Conservation (phyloP, 2,329 filamentous ascomycete species). For the Colletotrichum sp. region DNA sequence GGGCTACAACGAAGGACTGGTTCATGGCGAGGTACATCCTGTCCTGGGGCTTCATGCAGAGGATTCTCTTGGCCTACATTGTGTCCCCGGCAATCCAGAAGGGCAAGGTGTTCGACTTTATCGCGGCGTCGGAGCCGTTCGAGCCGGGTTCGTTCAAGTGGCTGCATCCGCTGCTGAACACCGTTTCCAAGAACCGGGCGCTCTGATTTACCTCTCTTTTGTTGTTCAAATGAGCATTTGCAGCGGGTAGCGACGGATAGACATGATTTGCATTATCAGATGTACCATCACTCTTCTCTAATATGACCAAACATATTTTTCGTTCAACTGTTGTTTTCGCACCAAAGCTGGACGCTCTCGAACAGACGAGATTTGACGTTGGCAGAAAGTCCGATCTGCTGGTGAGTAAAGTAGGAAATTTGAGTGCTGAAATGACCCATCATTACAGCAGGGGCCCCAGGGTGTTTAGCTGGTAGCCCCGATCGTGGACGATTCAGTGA, state of each 20-base stretch:
- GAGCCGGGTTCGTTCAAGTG: slow-evolving; percentile 13
- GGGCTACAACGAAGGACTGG: slow-evolving; percentile 28
- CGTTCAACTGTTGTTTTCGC: neutral
- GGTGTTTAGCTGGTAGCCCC: neutral
- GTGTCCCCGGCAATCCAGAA: slow-evolving; percentile 15
- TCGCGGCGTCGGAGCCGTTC: slow-evolving; percentile 21
- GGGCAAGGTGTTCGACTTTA: slow-evolving; percentile 24
- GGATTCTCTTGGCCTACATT: slow-evolving; percentile 1
- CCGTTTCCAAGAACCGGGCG: neutral
- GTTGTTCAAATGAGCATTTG: neutral
- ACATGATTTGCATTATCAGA: neutral
- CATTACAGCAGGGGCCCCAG: neutral
- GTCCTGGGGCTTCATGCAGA: neutral
- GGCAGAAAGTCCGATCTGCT: neutral
- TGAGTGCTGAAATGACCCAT: neutral
- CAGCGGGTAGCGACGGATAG: neutral
- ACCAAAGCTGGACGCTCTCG: accelerated
- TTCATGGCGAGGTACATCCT: slow-evolving; percentile 26
- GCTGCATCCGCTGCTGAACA: neutral
- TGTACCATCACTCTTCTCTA: neutral
- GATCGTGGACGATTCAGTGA: neutral
- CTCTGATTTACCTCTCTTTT: neutral
- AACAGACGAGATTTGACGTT: neutral
- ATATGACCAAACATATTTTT: neutral
- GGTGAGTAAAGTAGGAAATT: neutral